Conservation (phyloP, 768 basidiomycete genomes). For the Rhodotorula graminis region DNA sequence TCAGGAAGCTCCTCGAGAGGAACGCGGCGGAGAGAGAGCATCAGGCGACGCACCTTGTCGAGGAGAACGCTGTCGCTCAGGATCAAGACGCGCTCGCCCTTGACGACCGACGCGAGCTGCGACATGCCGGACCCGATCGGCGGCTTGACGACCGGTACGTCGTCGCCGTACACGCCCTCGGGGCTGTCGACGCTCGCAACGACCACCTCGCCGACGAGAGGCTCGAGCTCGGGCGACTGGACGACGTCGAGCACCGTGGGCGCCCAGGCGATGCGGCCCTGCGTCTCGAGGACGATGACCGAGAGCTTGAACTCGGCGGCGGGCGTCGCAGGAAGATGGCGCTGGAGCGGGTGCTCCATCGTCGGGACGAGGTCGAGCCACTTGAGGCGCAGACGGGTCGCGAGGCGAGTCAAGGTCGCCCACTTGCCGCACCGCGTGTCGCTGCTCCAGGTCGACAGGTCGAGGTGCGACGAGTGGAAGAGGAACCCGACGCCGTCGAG, state of each 20-base stretch:
- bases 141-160: conserved; percentile 10
- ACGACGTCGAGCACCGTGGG: conserved; percentile 11
- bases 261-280: conserved; percentile 20
- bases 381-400: conserved; percentile 16
- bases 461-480: conserved; percentile 31
- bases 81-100: conserved; percentile 8
- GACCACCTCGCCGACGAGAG: conserved; percentile 18
- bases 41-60: conserved; percentile 22
- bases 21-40: background rate
- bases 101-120: conserved; percentile 8
- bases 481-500: conserved; percentile 33
- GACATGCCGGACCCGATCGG: conserved; percentile 12
- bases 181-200: conserved; percentile 25
- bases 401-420: conserved; percentile 19
- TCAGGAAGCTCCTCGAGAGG: too few species aligned
- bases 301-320: conserved; percentile 21
- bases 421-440: conserved; percentile 16
- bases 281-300: conserved; percentile 29
- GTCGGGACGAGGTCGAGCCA: conserved; percentile 36
- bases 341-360: conserved; percentile 30
- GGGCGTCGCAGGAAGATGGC: conserved; percentile 17
- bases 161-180: conserved; percentile 9
- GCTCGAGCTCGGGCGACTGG: conserved; percentile 17
- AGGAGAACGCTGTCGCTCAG: conserved; percentile 30
- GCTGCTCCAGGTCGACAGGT: conserved; percentile 11